phyloP scores from a whole-genome alignment of 2,329 filamentous ascomycete species.

The Aspergillus sp. region DNA sequence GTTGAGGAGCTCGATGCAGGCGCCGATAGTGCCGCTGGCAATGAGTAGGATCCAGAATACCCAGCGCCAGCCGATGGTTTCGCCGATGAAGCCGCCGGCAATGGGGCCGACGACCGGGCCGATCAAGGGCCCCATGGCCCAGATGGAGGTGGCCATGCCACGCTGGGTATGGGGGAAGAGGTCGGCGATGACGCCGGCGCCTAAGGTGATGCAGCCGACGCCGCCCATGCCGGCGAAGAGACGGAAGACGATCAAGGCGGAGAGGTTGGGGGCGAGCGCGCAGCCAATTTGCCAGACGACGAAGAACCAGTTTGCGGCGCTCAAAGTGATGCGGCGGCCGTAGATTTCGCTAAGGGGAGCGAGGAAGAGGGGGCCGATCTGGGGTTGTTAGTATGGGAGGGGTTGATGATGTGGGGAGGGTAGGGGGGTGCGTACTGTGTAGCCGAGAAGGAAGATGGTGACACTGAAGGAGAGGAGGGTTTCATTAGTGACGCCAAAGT shows the following conservation, averaged over 20 bases:
- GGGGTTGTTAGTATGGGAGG: neutral
- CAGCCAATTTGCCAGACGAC: conserved; percentile 64
- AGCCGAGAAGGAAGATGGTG: conserved; percentile 35
- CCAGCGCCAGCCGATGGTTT: conserved; percentile 50
- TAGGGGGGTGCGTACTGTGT: conserved; percentile 24
- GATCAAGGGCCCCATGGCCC: conserved; percentile 41
- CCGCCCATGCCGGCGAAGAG: conserved; percentile 59
- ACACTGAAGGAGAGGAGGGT: conserved; percentile 33
- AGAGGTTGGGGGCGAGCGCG: conserved; percentile 59
- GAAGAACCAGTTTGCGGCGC: conserved; percentile 59
- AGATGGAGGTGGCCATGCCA: conserved; percentile 47
- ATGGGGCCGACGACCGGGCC: conserved; percentile 39
- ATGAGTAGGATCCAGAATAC: conserved; percentile 50
- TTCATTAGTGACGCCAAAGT: conserved; percentile 26
- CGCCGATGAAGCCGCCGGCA: conserved; percentile 44
- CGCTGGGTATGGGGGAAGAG: conserved; percentile 46
- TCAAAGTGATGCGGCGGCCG: conserved; percentile 62
- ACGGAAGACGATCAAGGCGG: conserved; percentile 62
- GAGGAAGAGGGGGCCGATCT: conserved; percentile 62
- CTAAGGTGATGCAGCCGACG: conserved; percentile 42
- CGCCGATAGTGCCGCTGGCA: conserved; percentile 35
- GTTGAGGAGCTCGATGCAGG: conserved; percentile 23
- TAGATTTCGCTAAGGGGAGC: conserved; percentile 68
- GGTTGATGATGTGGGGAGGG: neutral
- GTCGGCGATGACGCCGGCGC: conserved; percentile 51